phyloP scores from a whole-genome alignment of 2,329 filamentous ascomycete species.

The Paecilomyces variotii region DNA sequence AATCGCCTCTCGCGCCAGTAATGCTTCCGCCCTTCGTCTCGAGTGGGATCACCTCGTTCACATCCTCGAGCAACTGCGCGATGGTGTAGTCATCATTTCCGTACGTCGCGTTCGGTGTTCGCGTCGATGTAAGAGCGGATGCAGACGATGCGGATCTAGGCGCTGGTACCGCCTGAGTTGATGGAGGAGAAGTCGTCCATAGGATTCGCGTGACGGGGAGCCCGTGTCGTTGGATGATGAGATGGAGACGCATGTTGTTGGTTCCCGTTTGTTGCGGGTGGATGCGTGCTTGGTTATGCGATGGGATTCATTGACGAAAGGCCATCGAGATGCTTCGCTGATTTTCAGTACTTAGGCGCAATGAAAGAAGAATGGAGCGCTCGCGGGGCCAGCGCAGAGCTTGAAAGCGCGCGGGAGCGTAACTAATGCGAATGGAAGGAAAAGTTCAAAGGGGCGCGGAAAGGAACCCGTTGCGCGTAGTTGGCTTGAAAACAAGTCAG shows the following conservation, averaged over 20 bases:
- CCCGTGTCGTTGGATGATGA: constrained; percentile 64
- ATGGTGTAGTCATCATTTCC: constrained; percentile 56
- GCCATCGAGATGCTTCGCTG: neutral
- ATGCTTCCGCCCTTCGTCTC: constrained; percentile 49
- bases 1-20: constrained; percentile 20
- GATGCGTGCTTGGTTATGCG: neutral
- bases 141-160: constrained; percentile 17
- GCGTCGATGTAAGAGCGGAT: constrained; percentile 26
- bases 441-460: neutral
- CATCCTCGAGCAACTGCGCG: constrained; percentile 64
- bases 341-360: constrained; percentile 1
- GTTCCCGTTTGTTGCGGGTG: neutral
- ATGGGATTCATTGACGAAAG: neutral
- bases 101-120: constrained; percentile 26
- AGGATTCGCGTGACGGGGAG: constrained; percentile 65
- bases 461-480: neutral
- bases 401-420: neutral
- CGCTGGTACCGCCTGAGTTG: constrained; percentile 24
- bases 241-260: constrained; percentile 58
- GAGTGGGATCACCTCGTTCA: constrained; percentile 74
- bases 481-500: neutral
- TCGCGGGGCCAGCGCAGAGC: neutral
- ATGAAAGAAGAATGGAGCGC: neutral
- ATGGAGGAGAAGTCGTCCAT: constrained; percentile 54
- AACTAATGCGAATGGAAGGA: neutral